A percentile compares a stretch with the other conserved stretches of the same genome.
phyloP scores from a whole-genome alignment of 176 grass and related monocot species.

The Musa acuminata region DNA sequence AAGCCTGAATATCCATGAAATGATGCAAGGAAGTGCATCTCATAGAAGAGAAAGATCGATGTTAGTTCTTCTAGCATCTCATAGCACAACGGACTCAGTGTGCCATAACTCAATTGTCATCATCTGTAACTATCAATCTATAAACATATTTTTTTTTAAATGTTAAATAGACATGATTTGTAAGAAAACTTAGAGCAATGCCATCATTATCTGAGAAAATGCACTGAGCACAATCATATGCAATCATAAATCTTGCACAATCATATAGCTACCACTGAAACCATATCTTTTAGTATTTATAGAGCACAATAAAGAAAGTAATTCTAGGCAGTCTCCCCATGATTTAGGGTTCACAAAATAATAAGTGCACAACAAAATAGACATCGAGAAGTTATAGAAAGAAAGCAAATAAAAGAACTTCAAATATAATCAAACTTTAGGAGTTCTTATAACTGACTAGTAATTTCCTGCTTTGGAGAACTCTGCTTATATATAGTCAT shows the following conservation, averaged over 20 bases:
- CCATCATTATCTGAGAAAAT: neutral
- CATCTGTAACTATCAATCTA: neutral
- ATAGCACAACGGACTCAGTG: neutral
- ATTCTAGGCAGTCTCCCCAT: no score
- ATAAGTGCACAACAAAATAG: no score
- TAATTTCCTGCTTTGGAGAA: neutral
- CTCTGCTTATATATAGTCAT: neutral
- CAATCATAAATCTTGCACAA: neutral
- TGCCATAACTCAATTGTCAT: neutral
- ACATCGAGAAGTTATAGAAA: neutral
- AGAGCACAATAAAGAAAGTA: no score
- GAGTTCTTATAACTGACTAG: neutral
- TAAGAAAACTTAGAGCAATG: neutral
- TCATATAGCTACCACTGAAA: neutral
- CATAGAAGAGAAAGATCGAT: conserved; percentile 73
- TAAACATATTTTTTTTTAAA: neutral
- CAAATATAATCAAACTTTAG: neutral
- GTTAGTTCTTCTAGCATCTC: conserved; percentile 17
- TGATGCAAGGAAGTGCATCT: conserved; percentile 99
- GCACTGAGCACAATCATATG: neutral
- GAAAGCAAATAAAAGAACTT: neutral
- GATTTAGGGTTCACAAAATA: no score
- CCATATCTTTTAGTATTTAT: neutral
- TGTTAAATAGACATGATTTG: neutral
- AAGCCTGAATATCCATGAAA: conserved; percentile 83